A percentile compares a stretch with the other conserved stretches of the same genome.
phyloP scores from a whole-genome alignment of 352 stramenopile species.

The Pythium biforme region DNA sequence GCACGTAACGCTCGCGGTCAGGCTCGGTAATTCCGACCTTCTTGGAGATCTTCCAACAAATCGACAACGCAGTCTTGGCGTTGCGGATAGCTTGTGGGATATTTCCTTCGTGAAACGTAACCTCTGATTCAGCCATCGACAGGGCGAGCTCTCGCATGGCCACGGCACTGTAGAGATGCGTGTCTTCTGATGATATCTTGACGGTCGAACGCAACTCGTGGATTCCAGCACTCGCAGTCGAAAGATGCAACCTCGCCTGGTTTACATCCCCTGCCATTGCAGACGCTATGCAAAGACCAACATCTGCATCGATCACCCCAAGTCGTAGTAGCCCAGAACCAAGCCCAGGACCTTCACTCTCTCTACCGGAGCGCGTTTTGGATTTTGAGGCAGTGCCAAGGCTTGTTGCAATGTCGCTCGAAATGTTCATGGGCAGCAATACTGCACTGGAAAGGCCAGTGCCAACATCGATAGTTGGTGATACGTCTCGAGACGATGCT shows the following conservation, averaged over 20 bases:
- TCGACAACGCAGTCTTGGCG: conserved; percentile 54
- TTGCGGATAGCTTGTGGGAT: conserved; percentile 43
- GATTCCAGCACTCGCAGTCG: conserved; percentile 7
- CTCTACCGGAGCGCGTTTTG: background rate
- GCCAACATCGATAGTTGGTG: background rate
- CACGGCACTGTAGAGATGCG: conserved; percentile 15
- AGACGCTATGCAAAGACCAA: conserved; percentile 18
- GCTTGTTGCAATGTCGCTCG: background rate
- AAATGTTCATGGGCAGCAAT: conserved; percentile 19
- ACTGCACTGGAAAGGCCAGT: conserved; percentile 29
- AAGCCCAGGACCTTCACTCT: background rate
- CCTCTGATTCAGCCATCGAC: conserved; percentile 49
- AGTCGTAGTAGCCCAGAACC: conserved; percentile 3
- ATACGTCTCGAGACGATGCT: background rate
- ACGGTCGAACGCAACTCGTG: conserved; percentile 2
- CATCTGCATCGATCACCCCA: conserved; percentile 23
- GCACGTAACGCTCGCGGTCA: conserved; percentile 27
- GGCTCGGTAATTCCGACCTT: conserved; percentile 31
- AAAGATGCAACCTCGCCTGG: conserved; percentile 12
- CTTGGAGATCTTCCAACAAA: conserved; percentile 69
- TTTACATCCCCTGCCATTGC: background rate
- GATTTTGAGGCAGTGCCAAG: background rate
- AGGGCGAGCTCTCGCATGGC: conserved; percentile 54
- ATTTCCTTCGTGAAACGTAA: conserved; percentile 50
- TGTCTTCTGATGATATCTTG: conserved; percentile 15